Evolutionary conservation across 164 flowering plant genomes (phyloP).

Genomic region (Euptelea pleiosperma): DNA sequence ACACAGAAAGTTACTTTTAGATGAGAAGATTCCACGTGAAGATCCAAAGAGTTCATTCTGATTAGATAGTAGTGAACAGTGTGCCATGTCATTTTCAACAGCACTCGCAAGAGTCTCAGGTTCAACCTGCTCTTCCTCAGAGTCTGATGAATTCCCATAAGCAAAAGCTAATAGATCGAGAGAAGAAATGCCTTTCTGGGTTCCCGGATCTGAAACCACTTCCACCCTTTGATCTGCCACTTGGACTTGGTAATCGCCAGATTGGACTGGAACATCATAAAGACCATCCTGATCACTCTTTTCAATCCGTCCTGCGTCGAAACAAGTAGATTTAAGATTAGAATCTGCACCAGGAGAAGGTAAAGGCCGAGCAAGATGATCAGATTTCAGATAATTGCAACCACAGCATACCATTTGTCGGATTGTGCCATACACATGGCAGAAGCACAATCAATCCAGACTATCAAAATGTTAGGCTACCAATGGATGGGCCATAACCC

Average conservation of each 20-base stretch:
- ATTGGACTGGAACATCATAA: conserved; percentile 48
- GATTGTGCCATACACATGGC: too few species aligned
- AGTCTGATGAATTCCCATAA: conserved; percentile 83
- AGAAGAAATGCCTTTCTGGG: conserved; percentile 42
- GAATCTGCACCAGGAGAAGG: too few species aligned
- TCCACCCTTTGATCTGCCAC: conserved; percentile 26
- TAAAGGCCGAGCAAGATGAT: not conserved
- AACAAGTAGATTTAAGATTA: too few species aligned
- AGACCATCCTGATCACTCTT: conserved; percentile 32
- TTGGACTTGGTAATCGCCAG: conserved; percentile 33
- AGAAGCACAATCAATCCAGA: too few species aligned
- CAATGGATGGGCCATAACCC: too few species aligned
- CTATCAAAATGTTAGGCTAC: too few species aligned
- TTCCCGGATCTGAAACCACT: conserved; percentile 28
- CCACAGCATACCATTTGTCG: not conserved
- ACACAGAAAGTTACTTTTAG: conserved; percentile 16
- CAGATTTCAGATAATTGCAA: not conserved
- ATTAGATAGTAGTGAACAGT: conserved; percentile 16
- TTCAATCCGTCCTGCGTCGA: conserved; percentile 34
- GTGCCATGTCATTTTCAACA: conserved; percentile 25
- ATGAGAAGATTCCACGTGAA: not conserved
- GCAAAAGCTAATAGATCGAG: conserved; percentile 73
- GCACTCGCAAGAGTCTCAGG: conserved; percentile 23
- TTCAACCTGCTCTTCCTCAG: conserved; percentile 63
- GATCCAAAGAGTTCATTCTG: not conserved